Conservation (phyloP, 768 basidiomycete species). For the Collybia sp. region DNA sequence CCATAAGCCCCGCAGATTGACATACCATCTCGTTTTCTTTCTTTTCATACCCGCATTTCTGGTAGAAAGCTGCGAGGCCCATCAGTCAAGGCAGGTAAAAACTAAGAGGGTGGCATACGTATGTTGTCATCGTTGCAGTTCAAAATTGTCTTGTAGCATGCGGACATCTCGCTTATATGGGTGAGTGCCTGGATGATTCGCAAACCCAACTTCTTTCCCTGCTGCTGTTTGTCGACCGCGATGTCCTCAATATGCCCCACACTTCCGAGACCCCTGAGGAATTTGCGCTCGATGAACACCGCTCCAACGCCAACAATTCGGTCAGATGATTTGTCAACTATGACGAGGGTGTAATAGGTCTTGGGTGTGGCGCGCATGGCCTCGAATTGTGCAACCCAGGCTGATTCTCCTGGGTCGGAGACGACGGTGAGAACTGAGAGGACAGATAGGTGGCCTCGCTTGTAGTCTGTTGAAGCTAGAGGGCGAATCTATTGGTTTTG, state of each 20-base stretch:
- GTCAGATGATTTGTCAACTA: slow-evolving; percentile 72
- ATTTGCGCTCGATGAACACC: slow-evolving; percentile 91
- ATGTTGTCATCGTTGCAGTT: slow-evolving; percentile 92
- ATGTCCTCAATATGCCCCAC: slow-evolving; percentile 99
- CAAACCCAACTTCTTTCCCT: slow-evolving; percentile 90
- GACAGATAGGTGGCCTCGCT: slow-evolving; percentile 77
- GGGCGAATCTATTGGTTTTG: slow-evolving; percentile 72
- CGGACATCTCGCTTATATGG: slow-evolving; percentile 70
- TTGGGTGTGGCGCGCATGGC: slow-evolving; percentile 44
- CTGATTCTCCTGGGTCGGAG: slow-evolving; percentile 57
- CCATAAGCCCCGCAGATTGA: slow-evolving; percentile 6
- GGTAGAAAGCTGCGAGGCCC: slow-evolving; percentile 74
- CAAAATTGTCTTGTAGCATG: slow-evolving; percentile 96
- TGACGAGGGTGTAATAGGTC: slow-evolving; percentile 85
- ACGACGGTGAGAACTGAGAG: slow-evolving; percentile 74
- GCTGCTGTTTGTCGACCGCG: slow-evolving; percentile 81
- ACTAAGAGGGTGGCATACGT: slow-evolving; percentile 52
- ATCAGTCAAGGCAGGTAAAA: slow-evolving; percentile 5
- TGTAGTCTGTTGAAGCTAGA: slow-evolving; percentile 79
- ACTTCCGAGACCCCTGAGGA: slow-evolving; percentile 77
- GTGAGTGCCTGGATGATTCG: slow-evolving; percentile 85
- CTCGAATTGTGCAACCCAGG: slow-evolving; percentile 70
- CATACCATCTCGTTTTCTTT: slow-evolving; percentile 93
- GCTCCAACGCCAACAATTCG: slow-evolving; percentile 80
- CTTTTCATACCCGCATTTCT: slow-evolving; percentile 90